Evolutionary conservation across 176 grass and related monocot species (phyloP).

Genomic region (Ensete glaucum): DNA sequence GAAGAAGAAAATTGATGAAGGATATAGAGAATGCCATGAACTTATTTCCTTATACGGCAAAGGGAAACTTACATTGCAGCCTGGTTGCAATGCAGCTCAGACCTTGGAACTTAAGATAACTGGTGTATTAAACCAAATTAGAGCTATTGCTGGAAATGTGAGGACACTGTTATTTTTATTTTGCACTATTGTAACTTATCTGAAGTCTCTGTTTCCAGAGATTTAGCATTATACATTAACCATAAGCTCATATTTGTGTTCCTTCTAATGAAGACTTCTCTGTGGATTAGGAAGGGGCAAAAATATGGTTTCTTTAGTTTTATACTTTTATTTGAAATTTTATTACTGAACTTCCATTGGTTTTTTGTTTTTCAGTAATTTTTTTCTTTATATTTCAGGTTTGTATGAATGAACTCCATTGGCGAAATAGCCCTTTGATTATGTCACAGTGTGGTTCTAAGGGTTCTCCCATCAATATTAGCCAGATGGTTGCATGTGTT

Average conservation of each 20-base stretch:
- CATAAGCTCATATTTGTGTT: too few species aligned
- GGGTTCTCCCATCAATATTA: constrained; percentile 96
- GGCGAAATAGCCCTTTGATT: constrained; percentile 94
- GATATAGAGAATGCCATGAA: constrained; percentile 61
- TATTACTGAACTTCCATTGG: background rate
- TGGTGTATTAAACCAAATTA: constrained; percentile 61
- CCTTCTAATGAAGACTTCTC: too few species aligned
- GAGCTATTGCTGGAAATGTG: constrained; percentile 60
- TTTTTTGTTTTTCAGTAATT: constrained; percentile 13
- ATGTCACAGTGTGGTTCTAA: constrained; percentile 99
- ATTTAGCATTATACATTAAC: background rate
- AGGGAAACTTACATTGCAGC: constrained; percentile 48
- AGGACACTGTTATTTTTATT: constrained; percentile 4
- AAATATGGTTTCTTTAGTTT: background rate
- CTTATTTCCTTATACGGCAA: constrained; percentile 63
- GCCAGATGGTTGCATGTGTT: constrained; percentile 98
- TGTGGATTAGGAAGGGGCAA: too few species aligned
- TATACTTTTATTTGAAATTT: constrained; percentile 9
- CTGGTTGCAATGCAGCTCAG: constrained; percentile 61
- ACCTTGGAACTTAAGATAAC: constrained; percentile 69
- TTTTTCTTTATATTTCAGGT: constrained; percentile 35
- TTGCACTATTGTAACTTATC: too few species aligned
- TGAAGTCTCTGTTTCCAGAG: background rate
- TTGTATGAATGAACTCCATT: constrained; percentile 73
- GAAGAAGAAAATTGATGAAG: constrained; percentile 55